These are phyloP conservation scores for Rosa multiflora DNA, from an alignment of 306 rosid species.

Conservation along the genomic window DNA sequence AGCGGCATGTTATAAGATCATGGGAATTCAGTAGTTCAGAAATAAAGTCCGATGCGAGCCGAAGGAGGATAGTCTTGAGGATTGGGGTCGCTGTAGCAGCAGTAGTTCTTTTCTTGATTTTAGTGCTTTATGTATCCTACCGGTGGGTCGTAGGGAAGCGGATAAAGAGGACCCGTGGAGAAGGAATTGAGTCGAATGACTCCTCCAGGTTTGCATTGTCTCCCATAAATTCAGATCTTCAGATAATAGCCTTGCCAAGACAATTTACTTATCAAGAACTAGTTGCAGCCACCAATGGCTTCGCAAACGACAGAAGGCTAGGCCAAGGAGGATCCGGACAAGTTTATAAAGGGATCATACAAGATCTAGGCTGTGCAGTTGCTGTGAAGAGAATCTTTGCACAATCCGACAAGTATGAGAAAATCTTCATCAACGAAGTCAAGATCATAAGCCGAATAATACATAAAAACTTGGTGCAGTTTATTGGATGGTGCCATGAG, in stretches of 20 bases:
- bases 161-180: not conserved
- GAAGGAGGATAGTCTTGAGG: not conserved
- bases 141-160: not conserved
- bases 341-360: not conserved
- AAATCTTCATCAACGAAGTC: not conserved
- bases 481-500: conserved; percentile 5
- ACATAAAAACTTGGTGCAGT: conserved; percentile 7
- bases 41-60: not conserved
- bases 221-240: not conserved
- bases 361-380: not conserved
- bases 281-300: not conserved
- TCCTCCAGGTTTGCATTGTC: not conserved
- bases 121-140: not conserved
- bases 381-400: not conserved
- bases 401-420: not conserved
- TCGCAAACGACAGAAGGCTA: conserved; percentile 15
- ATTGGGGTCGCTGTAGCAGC: not conserved
- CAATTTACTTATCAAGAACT: not conserved
- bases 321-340: not conserved
- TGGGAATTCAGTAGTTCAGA: conserved; percentile 23
- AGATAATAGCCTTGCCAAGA: not conserved
- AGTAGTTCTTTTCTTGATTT: not conserved
- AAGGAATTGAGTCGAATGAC: not conserved
- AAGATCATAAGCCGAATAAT: conserved; percentile 10
- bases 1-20: conserved; percentile 9